phyloP scores from a whole-genome alignment of 176 grass and related monocot genomes.

The Zoysia pacifica region DNA sequence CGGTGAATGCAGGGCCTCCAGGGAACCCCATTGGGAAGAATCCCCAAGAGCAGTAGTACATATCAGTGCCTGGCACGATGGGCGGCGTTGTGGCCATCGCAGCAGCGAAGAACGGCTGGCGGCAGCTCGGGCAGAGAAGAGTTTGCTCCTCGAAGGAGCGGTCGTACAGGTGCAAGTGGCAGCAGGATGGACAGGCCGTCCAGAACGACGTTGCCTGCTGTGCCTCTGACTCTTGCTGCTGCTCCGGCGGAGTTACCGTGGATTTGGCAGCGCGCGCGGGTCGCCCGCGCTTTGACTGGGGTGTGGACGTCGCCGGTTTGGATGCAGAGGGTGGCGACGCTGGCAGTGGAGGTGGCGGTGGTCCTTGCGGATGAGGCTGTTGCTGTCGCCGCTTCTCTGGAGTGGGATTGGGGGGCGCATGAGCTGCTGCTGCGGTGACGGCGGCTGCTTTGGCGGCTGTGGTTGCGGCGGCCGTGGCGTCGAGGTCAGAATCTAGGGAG shows the following conservation, averaged over 20 bases:
- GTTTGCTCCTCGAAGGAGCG: conserved; percentile 14
- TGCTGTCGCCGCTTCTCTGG: conserved; percentile 14
- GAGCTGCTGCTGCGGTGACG: conserved; percentile 1
- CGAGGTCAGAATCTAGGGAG: conserved; percentile 24
- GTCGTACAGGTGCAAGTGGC: conserved; percentile 25
- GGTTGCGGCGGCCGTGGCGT: conserved; percentile 12
- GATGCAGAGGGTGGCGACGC: background rate
- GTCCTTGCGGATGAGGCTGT: background rate
- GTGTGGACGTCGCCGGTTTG: background rate
- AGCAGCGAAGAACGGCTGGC: conserved; percentile 1
- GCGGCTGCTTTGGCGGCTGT: background rate
- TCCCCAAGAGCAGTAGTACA: conserved; percentile 61
- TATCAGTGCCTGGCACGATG: conserved; percentile 46
- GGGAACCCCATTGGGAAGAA: conserved; percentile 58
- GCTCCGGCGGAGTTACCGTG: background rate
- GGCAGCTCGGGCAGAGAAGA: conserved; percentile 27
- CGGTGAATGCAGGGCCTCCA: conserved; percentile 28
- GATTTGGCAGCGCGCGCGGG: conserved; percentile 3
- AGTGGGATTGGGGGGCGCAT: background rate
- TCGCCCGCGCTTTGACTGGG: conserved; percentile 4
- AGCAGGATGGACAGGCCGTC: conserved; percentile 33
- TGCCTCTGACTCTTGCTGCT: background rate
- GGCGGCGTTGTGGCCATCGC: conserved; percentile 25
- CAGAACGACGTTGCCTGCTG: conserved; percentile 12
- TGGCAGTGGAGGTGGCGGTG: background rate